Evolutionary conservation across 257 asterid species (phyloP).

Genomic region (Linderniella brevidens): DNA sequence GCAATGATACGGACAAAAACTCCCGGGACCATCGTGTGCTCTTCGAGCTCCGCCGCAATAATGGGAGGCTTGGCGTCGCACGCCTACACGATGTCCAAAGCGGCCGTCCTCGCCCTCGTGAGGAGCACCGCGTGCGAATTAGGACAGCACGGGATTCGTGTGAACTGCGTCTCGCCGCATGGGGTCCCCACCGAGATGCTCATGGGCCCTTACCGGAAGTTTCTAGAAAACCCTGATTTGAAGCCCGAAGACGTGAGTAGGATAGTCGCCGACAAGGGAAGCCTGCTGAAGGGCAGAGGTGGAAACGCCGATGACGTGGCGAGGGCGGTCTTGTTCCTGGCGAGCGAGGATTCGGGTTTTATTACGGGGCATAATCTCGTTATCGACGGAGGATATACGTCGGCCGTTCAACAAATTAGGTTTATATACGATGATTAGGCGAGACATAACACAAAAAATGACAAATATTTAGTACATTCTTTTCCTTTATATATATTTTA

Average conservation of each 20-base stretch:
- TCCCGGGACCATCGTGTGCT: conserved; percentile 49
- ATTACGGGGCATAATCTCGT: conserved; percentile 72
- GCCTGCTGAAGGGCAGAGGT: conserved; percentile 51
- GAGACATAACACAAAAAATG: too few relatives aligned
- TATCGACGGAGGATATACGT: conserved; percentile 72
- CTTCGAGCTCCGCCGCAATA: conserved; percentile 75
- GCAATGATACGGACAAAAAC: conserved; percentile 34
- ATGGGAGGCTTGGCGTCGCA: conserved; percentile 75
- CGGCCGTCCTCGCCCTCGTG: conserved; percentile 49
- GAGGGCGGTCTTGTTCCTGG: conserved; percentile 46
- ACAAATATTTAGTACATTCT: too few relatives aligned
- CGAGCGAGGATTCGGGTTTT: conserved; percentile 61
- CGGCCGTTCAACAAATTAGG: conserved; percentile 32
- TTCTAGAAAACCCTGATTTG: conserved; percentile 28
- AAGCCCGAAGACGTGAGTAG: conserved; percentile 36
- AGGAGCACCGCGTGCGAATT: conserved; percentile 72
- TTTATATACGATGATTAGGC: conserved; percentile 28
- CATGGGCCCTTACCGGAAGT: conserved; percentile 25
- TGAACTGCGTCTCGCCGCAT: conserved; percentile 66
- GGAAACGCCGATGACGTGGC: conserved; percentile 59
- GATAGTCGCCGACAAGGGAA: conserved; percentile 54
- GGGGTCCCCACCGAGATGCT: conserved; percentile 84
- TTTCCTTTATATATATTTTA: too few relatives aligned
- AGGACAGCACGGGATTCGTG: conserved; percentile 58
- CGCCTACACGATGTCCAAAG: conserved; percentile 56